Conservation (phyloP, 2,329 filamentous ascomycete genomes). For the Grosmannia penicillata region DNA sequence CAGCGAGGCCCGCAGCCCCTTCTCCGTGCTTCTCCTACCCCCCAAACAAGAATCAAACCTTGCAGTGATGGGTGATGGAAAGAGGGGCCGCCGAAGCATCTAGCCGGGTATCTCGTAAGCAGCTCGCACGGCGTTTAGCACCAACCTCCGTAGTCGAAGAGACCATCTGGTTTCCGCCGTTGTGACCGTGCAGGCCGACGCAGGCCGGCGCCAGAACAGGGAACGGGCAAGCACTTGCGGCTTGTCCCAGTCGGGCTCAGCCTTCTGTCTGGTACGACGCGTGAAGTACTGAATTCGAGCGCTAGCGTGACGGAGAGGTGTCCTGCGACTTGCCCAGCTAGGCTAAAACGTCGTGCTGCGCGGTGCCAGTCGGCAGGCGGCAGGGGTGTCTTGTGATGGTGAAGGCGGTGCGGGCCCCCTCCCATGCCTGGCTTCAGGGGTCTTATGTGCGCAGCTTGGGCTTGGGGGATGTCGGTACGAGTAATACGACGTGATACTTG, state of each 20-base stretch:
- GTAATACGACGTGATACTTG: too few relatives aligned
- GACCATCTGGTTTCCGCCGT: too few relatives aligned
- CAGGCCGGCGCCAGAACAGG: too few relatives aligned
- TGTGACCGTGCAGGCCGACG: too few relatives aligned
- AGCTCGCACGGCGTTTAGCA: too few relatives aligned
- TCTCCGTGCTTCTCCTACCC: constrained; percentile 11
- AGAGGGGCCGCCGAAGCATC: constrained; percentile 6
- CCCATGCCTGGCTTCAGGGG: constrained; percentile 3
- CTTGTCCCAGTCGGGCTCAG: not conserved
- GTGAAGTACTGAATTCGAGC: not conserved
- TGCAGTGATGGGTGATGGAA: not conserved
- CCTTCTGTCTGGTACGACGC: too few relatives aligned
- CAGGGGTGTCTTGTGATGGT: constrained; percentile 6
- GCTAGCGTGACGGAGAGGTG: not conserved
- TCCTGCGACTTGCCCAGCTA: constrained; percentile 1
- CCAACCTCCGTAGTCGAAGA: too few relatives aligned
- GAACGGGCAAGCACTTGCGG: not conserved
- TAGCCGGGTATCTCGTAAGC: too few relatives aligned
- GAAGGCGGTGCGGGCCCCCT: constrained; percentile 7
- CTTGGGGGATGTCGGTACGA: too few relatives aligned
- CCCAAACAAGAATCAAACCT: constrained; percentile 32
- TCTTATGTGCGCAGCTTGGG: not conserved
- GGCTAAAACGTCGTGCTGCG: not conserved
- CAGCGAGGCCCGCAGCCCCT: constrained; percentile 15
- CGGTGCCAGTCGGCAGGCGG: not conserved